Base-by-base conservation (phyloP, 2,329 filamentous ascomycete species). In the Diaporthe citri region DNA sequence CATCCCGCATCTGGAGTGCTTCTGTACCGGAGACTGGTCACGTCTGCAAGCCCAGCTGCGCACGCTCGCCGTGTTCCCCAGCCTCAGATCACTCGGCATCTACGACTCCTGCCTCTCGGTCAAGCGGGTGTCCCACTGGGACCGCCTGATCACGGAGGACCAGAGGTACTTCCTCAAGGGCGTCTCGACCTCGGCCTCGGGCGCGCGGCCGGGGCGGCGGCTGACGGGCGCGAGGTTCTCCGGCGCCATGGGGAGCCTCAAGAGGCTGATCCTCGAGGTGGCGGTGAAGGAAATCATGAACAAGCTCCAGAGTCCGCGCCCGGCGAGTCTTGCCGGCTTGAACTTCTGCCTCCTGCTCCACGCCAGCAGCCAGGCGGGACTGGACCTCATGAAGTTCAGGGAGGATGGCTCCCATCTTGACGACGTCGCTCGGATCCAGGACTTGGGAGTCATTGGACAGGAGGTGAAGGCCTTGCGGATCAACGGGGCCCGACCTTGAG, bases 401-500 rank as follows among this genome's bases (percentile, higher is more conserved):
- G 62, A 51, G 20, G 43, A 66, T 25, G 62, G 62, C 28, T 25
- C 43, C 12, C 43, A 66, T 20, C 43, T 66, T 4, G 43, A 66
- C 10, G 22, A n/a, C 8, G 9, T 25, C 6, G 34, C 8, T 10
- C 10, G 6, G n/a, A n/a, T 62, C 10, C n/a, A 60, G 34, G 34
- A 60, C 7, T 22, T 41, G 4, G 57, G 57, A 17, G 3, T 10
- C 7, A 12, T 60, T 4, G 57, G 57, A 10, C 57, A 10, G 3
- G 31, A 10, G 31, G 17, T 57, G 7, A 57, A 36, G 31, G 31
- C 17, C 20, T 48, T 48, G 7, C 43, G 20, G 8, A 9, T 22
- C 43, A 48, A 48, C 41, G 15, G 1, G 73, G 72, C 17, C 75
- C 89, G n/a, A 92, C 91, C 82, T 97, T 97, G 83, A 98, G 31